These are phyloP conservation scores for Metarhizium album DNA, from an alignment of 2,329 filamentous ascomycete genomes.

Conservation along the genomic window DNA sequence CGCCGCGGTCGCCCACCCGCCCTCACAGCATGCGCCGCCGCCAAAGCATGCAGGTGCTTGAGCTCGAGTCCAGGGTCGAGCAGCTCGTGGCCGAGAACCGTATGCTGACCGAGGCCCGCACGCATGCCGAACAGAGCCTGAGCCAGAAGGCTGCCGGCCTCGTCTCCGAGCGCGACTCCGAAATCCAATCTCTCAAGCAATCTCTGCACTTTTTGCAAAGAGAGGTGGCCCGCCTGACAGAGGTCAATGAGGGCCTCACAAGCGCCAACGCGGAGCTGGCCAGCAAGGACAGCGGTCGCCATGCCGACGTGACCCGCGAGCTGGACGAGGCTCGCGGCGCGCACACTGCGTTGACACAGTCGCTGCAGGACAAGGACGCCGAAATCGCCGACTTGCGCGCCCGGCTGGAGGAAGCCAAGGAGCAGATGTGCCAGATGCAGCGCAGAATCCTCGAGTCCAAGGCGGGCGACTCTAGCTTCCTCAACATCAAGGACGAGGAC, in stretches of 20 bases:
- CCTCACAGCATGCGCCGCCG: constrained; percentile 93
- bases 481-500: constrained; percentile 76
- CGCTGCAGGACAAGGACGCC: constrained; percentile 69
- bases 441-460: constrained; percentile 47
- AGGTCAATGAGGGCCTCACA: constrained; percentile 71
- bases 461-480: constrained; percentile 58
- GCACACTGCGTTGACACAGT: constrained; percentile 50
- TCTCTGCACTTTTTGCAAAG: constrained; percentile 71
- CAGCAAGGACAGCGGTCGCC: constrained; percentile 62
- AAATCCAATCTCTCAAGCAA: constrained; percentile 73
- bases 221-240: constrained; percentile 69
- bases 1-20: constrained; percentile 83
- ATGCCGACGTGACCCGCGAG: constrained; percentile 55
- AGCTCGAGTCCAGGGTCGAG: constrained; percentile 78
- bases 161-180: constrained; percentile 71
- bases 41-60: constrained; percentile 93
- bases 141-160: constrained; percentile 57
- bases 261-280: constrained; percentile 69
- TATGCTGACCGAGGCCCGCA: constrained; percentile 60
- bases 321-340: constrained; percentile 57
- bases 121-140: constrained; percentile 55
- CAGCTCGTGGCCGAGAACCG: constrained; percentile 79
- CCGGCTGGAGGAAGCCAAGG: constrained; percentile 64
- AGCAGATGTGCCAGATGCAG: constrained; percentile 43
- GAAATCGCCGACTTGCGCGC: constrained; percentile 70